Evolutionary conservation across 2,329 filamentous ascomycete genomes (phyloP).

Genomic region (Neofusicoccum sp.): DNA sequence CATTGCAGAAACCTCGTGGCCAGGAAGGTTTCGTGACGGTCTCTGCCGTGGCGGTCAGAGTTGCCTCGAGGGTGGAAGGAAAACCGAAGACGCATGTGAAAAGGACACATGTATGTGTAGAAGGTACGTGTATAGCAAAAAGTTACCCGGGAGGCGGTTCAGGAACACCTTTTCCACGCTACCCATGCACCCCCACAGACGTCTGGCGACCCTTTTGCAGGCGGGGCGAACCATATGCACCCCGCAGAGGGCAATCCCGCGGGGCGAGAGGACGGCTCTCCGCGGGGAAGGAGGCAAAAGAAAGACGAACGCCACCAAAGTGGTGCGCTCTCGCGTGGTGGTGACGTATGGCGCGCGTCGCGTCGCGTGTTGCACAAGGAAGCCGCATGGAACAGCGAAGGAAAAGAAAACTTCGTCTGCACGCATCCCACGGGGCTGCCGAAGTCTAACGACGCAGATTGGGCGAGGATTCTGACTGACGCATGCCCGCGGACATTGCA

Average conservation of each 20-base stretch:
- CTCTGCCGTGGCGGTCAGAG: conserved; percentile 1
- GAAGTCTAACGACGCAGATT: not conserved
- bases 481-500: not conserved
- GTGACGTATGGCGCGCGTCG: not conserved
- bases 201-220: conserved; percentile 1
- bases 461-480: not conserved
- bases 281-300: not conserved
- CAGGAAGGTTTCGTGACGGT: not conserved
- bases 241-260: conserved; percentile 3
- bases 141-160: not conserved
- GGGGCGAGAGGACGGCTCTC: not conserved
- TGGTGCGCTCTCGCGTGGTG: not conserved
- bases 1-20: conserved; percentile 1
- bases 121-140: not conserved
- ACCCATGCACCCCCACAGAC: not conserved
- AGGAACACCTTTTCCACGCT: not conserved
- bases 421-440: not conserved
- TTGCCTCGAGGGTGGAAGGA: not conserved
- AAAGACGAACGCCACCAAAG: not conserved
- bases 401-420: not conserved
- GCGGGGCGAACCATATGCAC: not conserved
- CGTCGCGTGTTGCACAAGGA: conserved; percentile 8
- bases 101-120: not conserved
- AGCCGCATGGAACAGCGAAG: not conserved
- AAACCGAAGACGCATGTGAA: conserved; percentile 9